Conservation (phyloP, 2,329 filamentous ascomycete genomes). For the Aspergillus ochraceoroseus region DNA sequence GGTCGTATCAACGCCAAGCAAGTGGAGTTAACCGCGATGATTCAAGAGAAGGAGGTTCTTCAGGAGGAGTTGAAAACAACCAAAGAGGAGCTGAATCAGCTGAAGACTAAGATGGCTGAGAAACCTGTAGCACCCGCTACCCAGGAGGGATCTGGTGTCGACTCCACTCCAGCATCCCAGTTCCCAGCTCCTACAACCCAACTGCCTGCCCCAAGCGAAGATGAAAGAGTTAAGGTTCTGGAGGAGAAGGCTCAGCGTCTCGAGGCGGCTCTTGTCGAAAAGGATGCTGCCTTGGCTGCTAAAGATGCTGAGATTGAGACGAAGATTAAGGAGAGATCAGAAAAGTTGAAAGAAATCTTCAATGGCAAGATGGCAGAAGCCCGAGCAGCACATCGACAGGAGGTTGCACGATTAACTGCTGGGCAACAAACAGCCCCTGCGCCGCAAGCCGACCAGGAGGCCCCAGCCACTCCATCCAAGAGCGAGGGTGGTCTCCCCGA, state of each 20-base stretch:
- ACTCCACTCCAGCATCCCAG: conserved; percentile 31
- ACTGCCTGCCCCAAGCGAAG: conserved; percentile 33
- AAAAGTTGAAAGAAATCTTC: conserved; percentile 62
- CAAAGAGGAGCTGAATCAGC: conserved; percentile 52
- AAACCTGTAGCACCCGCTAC: conserved; percentile 32
- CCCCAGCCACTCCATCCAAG: conserved; percentile 30
- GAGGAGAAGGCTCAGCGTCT: conserved; percentile 55
- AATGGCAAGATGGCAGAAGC: conserved; percentile 63
- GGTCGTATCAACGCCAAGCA: conserved; percentile 55
- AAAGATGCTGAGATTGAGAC: conserved; percentile 50
- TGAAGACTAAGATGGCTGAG: conserved; percentile 52
- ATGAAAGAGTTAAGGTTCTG: conserved; percentile 57
- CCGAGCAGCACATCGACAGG: conserved; percentile 47
- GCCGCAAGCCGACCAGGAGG: conserved; percentile 19
- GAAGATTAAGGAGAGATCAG: conserved; percentile 46
- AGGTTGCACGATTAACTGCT: conserved; percentile 46
- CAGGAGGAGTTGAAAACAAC: conserved; percentile 62
- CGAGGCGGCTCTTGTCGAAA: conserved; percentile 51
- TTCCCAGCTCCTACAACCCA: conserved; percentile 29
- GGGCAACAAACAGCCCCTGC: conserved; percentile 37
- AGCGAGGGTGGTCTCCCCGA: conserved; percentile 37
- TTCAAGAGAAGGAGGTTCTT: conserved; percentile 63
- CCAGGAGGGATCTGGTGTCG: conserved; percentile 50
- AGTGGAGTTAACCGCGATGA: conserved; percentile 43
- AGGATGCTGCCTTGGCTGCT: conserved; percentile 43